A percentile compares a stretch with the other conserved stretches of the same genome.
phyloP scores from a whole-genome alignment of 1,284 basidiomycete genomes.

The Cryptococcus sp. region DNA sequence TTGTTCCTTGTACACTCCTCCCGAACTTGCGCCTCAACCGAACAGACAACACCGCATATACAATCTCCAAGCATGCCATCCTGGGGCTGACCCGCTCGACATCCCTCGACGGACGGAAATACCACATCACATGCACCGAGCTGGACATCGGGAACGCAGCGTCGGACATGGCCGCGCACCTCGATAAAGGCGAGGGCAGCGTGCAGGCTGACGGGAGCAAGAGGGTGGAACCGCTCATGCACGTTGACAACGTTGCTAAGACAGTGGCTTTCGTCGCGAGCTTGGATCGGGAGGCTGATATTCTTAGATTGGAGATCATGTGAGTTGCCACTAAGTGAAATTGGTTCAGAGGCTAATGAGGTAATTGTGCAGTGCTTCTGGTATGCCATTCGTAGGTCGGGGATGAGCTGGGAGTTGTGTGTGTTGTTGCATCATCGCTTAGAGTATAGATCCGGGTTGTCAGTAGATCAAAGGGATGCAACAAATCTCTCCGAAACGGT shows the following conservation, averaged over 20 bases:
- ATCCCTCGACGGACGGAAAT: conserved; percentile 71
- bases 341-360: background rate
- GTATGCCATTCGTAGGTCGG: conserved; percentile 65
- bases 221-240: conserved; percentile 60
- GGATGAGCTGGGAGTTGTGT: conserved; percentile 53
- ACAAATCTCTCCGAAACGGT: no score
- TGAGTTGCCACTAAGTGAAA: conserved; percentile 52
- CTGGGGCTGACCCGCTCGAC: conserved; percentile 72
- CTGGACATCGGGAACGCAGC: conserved; percentile 78
- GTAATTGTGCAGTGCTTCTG: conserved; percentile 49
- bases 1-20: background rate
- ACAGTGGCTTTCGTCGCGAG: conserved; percentile 70
- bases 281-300: conserved; percentile 67
- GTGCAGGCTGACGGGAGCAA: conserved; percentile 69
- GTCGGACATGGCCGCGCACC: conserved; percentile 61
- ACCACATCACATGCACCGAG: conserved; percentile 73
- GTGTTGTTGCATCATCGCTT: no score
- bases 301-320: conserved; percentile 66
- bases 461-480: no score
- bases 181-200: conserved; percentile 54
- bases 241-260: conserved; percentile 65
- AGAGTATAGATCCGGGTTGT: no score
- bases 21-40: conserved; percentile 29
- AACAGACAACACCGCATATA: conserved; percentile 59
- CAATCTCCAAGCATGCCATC: conserved; percentile 76